Base-by-base conservation (phyloP, 352 stramenopile genomes). In the Phytophthora macrochlamydospora region DNA sequence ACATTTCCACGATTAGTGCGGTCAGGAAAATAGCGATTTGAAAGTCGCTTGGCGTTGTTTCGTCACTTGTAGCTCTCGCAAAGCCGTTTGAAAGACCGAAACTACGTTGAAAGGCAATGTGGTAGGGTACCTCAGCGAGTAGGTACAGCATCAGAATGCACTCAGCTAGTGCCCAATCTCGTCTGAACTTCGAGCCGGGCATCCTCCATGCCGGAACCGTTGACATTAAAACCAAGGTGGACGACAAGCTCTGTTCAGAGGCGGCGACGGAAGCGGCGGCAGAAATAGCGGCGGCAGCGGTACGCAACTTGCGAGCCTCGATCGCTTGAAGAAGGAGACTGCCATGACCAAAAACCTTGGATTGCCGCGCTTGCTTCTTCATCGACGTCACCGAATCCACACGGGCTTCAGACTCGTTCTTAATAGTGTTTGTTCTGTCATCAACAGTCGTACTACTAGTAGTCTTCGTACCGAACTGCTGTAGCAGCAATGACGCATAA, bases 21-120 rank as follows among this genome's bases (percentile, higher is more conserved):
- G 68, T 31, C 7, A 68, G 51, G 51, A 88, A 92, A 29, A 60
- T 59, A 2, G 67, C 31, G 18, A 73, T 13, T 50, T 90, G 80
- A 37, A 88, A 54, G 7, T 33, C 49, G 13, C 67, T 51, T 5
- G 78, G 72, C 12, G 84, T 81, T 0, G 78, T 73, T 4, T 70
- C 77, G 28, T 68, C 59, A 7, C 54, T 61, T 3, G 56, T 46
- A 12, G 50, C 14, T 1, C 59, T 31, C 0, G 53, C 32, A 5
- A 68, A 30, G 7, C 67, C 51, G 51, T 86, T 84, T 8, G 82
- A 29, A 11, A 86, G 52, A 1, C 77, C 77, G 56, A 83, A 83
- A 3, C 77, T 69, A 4, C 77, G 72, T 42, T 85, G 75, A 42
- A 83, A 85, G 1, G 77, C 74, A 13, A 85, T 49, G 28, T 85